Conservation (phyloP, 768 basidiomycete genomes). For the Rhodosporidiobolus odoratus region DNA sequence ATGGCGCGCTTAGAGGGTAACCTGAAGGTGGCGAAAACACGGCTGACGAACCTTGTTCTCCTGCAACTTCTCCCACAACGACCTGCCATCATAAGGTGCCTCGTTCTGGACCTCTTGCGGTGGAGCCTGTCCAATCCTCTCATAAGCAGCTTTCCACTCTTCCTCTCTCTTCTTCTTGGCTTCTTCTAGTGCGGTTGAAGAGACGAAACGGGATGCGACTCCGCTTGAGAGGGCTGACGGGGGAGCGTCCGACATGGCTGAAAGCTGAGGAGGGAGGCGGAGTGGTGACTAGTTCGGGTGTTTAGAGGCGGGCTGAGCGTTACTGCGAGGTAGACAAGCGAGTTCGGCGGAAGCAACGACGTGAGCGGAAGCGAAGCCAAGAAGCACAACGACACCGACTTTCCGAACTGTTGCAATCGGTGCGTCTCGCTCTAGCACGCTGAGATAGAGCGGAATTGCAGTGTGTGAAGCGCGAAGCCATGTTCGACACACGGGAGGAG, state of each 20-base stretch:
- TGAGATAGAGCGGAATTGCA: no score
- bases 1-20: neutral
- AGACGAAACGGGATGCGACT: slow-evolving; percentile 47
- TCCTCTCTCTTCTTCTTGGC: slow-evolving; percentile 45
- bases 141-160: slow-evolving; percentile 50
- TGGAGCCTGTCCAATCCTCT: slow-evolving; percentile 48
- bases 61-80: slow-evolving; percentile 46
- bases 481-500: no score
- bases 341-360: no score
- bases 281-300: neutral
- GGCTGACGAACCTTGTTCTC: slow-evolving; percentile 42
- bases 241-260: neutral
- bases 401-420: no score
- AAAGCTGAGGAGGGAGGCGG: neutral
- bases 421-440: no score
- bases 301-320: neutral
- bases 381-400: no score
- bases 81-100: slow-evolving; percentile 46
- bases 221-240: neutral
- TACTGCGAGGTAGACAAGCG: no score
- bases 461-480: no score
- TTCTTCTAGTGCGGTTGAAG: slow-evolving; percentile 46
- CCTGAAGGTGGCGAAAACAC: neutral
- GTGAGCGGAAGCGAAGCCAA: no score
- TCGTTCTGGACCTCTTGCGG: slow-evolving; percentile 42